Percentiles rank a stretch among this genome's conserved stretches.
phyloP scores from a whole-genome alignment of 305 asterid species.

The Stenogyne calaminthoides region DNA sequence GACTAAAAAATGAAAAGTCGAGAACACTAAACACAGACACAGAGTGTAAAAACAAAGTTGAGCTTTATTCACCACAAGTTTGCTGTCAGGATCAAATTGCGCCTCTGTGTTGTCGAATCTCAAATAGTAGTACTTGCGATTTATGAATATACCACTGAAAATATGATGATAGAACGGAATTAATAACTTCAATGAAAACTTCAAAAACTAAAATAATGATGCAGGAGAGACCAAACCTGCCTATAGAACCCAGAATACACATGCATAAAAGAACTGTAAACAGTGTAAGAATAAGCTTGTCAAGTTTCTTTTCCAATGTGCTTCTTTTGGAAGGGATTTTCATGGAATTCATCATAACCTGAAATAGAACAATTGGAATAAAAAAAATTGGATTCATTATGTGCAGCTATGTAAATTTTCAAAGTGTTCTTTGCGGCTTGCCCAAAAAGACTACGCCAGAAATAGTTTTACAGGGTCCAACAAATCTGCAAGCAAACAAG shows the following conservation, averaged over 20 bases:
- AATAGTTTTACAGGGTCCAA: constrained; percentile 22
- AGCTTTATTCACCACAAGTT: constrained; percentile 74
- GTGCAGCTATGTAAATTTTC: constrained; percentile 1
- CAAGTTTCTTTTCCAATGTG: constrained; percentile 97
- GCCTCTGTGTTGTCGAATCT: constrained; percentile 67
- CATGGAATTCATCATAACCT: constrained; percentile 99
- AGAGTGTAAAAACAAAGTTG: background rate
- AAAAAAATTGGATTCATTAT: constrained; percentile 7
- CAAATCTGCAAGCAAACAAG: constrained; percentile 24
- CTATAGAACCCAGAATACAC: constrained; percentile 98
- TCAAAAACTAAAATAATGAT: constrained; percentile 19
- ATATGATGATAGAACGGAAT: constrained; percentile 17
- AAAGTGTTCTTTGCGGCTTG: background rate
- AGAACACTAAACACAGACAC: constrained; percentile 2
- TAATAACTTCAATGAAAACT: constrained; percentile 12
- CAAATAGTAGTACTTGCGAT: constrained; percentile 80
- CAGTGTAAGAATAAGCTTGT: constrained; percentile 88
- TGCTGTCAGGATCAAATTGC: constrained; percentile 89
- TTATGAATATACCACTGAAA: constrained; percentile 90
- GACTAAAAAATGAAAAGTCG: constrained; percentile 18
- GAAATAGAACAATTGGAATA: constrained; percentile 28
- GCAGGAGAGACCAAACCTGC: constrained; percentile 66
- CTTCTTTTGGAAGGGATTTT: constrained; percentile 99
- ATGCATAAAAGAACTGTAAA: constrained; percentile 84
- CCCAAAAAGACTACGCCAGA: constrained; percentile 17